Base-by-base conservation (phyloP, 225 moss, liverwort and hornwort genomes). In the Antitrichia curtipendula region DNA sequence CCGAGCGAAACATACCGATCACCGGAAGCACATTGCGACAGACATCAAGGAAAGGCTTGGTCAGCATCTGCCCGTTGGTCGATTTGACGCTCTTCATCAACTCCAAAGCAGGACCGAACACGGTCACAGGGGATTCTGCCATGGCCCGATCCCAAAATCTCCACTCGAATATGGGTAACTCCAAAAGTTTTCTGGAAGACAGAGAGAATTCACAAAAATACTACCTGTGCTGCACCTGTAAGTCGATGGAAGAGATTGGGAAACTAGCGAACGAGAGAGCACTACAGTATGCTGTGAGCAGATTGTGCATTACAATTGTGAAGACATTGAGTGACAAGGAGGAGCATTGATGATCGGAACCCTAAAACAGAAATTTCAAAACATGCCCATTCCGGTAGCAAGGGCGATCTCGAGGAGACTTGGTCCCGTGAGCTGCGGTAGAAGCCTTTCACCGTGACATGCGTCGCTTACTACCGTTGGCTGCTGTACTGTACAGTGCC, bases 11-110 rank as follows among this genome's bases (percentile, higher is more conserved):
- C 92, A 20, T 89, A 96, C 97, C 95, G 61, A 98, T 95, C 29
- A 98, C 97, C 25, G 98, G 98, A 80, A 98, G 93, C 50, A 98
- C 96, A 41, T 97, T 95, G 71, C 98, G 94, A 88, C 98, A 98
- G 49, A 98, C 97, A 41, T 96, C 91, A 72, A 98, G 92, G 79
- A 98, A 98, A 16, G 93, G 95, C 93, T 97, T 95, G 50, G 95
- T 90, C 21, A 96, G 93, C 87, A 94, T 88, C 69, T 92, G 90
- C 81, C 95, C 96, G 14, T 93, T 90, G 21, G 95, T 82, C 54
- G 98, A 92, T 82, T 93, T 95, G 69, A 97, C 96, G 86, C 76
- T 80, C 82, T 91, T 93, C 89, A 97, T 93, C 79, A 95, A 84
- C 58, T 95, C 95, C 92, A 98, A 92, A 60, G 95, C 94, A n/a